Conservation (phyloP, 306 rosid genomes). For the Corylus heterophylla region DNA sequence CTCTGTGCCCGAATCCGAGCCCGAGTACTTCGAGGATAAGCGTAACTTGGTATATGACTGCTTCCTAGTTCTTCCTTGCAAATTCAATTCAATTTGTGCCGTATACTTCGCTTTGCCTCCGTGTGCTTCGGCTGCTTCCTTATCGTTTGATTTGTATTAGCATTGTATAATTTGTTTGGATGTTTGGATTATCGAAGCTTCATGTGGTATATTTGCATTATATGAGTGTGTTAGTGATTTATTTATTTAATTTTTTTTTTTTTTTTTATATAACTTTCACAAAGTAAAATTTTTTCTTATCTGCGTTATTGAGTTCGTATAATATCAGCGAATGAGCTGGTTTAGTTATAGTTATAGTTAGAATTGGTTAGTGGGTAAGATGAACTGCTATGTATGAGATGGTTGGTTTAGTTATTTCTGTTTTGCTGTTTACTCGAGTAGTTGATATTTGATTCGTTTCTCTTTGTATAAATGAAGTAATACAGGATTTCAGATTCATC, state of each 20-base stretch:
- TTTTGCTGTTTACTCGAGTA: too few relatives aligned
- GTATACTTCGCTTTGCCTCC: background rate
- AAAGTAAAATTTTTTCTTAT: background rate
- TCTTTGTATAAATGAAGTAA: too few relatives aligned
- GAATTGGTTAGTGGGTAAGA: too few relatives aligned
- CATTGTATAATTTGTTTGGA: background rate
- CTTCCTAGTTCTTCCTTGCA: background rate
- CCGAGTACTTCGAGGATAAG: conserved; percentile 52
- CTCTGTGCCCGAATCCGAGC: conserved; percentile 44
- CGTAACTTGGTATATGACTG: conserved; percentile 47
- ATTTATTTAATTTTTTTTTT: background rate
- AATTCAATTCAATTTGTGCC: background rate
- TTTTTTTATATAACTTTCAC: background rate
- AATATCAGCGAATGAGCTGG: too few relatives aligned
- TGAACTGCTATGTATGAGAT: too few relatives aligned
- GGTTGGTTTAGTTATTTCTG: too few relatives aligned
- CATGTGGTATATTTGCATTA: background rate
- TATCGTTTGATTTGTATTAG: background rate
- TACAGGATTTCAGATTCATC: too few relatives aligned
- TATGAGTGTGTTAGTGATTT: background rate
- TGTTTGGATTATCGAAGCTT: background rate
- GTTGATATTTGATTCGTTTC: too few relatives aligned
- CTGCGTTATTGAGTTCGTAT: background rate
- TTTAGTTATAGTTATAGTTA: too few relatives aligned
- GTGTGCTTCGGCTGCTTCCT: background rate